Evolutionary conservation across 805 yeast species (phyloP).

Genomic region (Ogataea nonfermentans): DNA sequence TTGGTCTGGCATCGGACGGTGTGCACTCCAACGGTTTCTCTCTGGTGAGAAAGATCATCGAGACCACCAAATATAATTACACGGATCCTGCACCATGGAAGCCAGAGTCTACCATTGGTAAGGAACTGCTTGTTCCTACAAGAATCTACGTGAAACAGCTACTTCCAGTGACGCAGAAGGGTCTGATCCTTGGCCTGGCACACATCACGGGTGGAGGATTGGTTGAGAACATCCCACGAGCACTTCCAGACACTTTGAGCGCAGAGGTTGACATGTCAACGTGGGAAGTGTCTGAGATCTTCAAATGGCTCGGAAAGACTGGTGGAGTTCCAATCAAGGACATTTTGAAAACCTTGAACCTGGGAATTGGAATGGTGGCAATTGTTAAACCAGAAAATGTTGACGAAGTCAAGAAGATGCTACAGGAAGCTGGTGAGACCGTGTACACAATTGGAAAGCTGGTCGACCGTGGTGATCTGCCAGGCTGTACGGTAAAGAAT

Average conservation of each 20-base stretch:
- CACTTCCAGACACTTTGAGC: constrained; percentile 74
- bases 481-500: constrained; percentile 61
- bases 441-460: constrained; percentile 70
- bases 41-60: constrained; percentile 87
- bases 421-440: constrained; percentile 67
- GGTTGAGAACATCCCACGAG: constrained; percentile 94
- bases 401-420: constrained; percentile 47
- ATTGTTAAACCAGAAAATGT: constrained; percentile 74
- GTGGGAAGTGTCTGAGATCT: constrained; percentile 87
- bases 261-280: constrained; percentile 75
- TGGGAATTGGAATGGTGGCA: constrained; percentile 96
- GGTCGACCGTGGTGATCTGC: constrained; percentile 43
- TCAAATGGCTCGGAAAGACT: constrained; percentile 89
- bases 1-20: constrained; percentile 91
- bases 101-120: constrained; percentile 68
- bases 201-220: constrained; percentile 99
- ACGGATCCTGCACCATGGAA: constrained; percentile 85
- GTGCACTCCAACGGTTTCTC: constrained; percentile 97
- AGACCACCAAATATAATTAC: constrained; percentile 69
- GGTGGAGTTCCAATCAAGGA: constrained; percentile 89
- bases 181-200: constrained; percentile 79
- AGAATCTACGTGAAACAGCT: constrained; percentile 92
- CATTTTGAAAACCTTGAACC: constrained; percentile 84
- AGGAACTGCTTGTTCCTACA: constrained; percentile 85
- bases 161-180: constrained; percentile 67